phyloP scores from a whole-genome alignment of 2,329 filamentous ascomycete genomes.

The Pseudogymnoascus sp. region DNA sequence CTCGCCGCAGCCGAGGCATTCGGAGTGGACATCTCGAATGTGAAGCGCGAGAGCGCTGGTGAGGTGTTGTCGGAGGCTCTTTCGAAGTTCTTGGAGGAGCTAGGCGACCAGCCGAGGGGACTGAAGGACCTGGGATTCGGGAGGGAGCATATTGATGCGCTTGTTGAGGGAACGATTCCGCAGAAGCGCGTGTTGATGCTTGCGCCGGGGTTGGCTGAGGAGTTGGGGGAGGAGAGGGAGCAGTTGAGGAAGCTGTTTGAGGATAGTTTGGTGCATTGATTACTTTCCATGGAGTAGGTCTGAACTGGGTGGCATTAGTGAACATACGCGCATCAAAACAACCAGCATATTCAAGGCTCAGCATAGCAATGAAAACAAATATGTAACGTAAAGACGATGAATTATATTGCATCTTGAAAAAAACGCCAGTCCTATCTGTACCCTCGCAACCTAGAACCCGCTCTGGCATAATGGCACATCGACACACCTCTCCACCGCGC shows the following conservation, averaged over 20 bases:
- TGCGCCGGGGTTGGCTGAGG: constrained; percentile 69
- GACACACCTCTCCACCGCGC: neutral
- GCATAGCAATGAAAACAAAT: neutral
- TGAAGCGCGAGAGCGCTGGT: constrained; percentile 83
- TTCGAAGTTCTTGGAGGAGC: constrained; percentile 65
- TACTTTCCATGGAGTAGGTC: neutral
- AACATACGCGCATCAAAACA: neutral
- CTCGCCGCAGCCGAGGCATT: constrained; percentile 83
- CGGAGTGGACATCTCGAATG: constrained; percentile 78
- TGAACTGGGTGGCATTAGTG: neutral
- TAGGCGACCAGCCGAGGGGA: constrained; percentile 87
- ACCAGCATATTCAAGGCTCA: neutral
- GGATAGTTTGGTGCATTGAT: constrained; percentile 45
- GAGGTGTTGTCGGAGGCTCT: constrained; percentile 81
- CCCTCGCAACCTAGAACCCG: neutral
- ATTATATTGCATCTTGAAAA: neutral
- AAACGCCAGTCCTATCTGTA: neutral
- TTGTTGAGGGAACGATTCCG: constrained; percentile 92
- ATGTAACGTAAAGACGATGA: neutral
- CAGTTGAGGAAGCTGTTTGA: constrained; percentile 66
- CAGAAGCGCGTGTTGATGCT: constrained; percentile 86
- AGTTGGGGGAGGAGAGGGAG: constrained; percentile 62
- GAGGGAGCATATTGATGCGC: constrained; percentile 62
- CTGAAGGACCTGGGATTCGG: constrained; percentile 77
- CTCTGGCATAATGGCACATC: neutral